A percentile compares a stretch with the other conserved stretches of the same genome.
These are phyloP conservation scores for Euclidium syriacum DNA, from an alignment of 345 rosid genomes.

Conservation along the genomic window DNA sequence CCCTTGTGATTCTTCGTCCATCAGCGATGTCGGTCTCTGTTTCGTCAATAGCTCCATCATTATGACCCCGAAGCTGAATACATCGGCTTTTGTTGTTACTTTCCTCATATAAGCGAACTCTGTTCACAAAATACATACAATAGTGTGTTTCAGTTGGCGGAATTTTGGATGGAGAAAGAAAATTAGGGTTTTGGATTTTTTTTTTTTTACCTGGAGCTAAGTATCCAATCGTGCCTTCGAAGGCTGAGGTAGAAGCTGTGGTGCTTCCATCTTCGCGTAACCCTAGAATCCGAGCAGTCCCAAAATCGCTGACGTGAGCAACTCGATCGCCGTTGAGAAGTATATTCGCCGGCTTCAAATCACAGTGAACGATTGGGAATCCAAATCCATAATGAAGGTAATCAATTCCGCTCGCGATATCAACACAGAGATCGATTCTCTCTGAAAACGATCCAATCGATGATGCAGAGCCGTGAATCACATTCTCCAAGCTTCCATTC, in stretches of 20 bases:
- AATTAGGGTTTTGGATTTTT: background rate
- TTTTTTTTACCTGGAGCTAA: conserved; percentile 73
- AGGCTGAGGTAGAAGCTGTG: conserved; percentile 51
- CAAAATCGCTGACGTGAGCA: conserved; percentile 93
- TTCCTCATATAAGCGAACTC: conserved; percentile 83
- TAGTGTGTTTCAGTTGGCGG: background rate
- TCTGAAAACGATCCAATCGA: conserved; percentile 39
- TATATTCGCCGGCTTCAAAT: conserved; percentile 83
- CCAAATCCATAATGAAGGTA: conserved; percentile 76
- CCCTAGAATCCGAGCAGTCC: conserved; percentile 79
- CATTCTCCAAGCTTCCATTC: conserved; percentile 66
- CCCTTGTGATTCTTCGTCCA: conserved; percentile 42
- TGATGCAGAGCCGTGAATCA: conserved; percentile 41
- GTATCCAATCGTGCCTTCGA: conserved; percentile 88
- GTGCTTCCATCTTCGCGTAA: conserved; percentile 47
- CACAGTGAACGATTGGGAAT: conserved; percentile 77
- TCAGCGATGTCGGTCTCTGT: conserved; percentile 65
- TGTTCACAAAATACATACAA: conserved; percentile 25
- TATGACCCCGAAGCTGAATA: conserved; percentile 73
- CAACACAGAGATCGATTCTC: conserved; percentile 49
- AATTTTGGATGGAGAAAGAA: background rate
- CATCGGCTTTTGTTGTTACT: conserved; percentile 75
- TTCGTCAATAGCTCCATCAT: conserved; percentile 70
- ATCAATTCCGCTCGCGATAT: conserved; percentile 61
- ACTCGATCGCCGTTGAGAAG: conserved; percentile 57